Conservation (phyloP, 768 basidiomycete species). For the Russula olivacea region DNA sequence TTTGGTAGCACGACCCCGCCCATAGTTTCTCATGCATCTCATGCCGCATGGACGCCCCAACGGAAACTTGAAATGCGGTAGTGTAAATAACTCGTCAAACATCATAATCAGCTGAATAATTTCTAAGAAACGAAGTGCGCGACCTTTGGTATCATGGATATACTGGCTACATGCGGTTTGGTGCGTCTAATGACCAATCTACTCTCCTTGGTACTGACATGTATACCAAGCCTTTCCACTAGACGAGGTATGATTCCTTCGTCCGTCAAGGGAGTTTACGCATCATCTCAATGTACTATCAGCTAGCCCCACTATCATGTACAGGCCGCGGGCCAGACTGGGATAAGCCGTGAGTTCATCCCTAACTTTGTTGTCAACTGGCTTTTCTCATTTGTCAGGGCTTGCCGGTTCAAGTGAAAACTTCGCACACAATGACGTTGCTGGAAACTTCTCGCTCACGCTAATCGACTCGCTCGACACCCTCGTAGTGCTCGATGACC, state of each 20-base stretch:
- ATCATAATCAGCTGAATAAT: neutral
- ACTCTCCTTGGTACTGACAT: conserved; percentile 11
- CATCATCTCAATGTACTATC: conserved; percentile 7
- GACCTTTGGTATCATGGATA: conserved; percentile 90
- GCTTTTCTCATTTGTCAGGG: conserved; percentile 19
- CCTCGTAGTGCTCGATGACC: conserved; percentile 80
- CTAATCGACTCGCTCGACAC: conserved; percentile 82
- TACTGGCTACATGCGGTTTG: conserved; percentile 79
- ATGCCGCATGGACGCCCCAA: conserved; percentile 47
- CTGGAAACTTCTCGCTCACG: conserved; percentile 87
- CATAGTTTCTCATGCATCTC: conserved; percentile 2
- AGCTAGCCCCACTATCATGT: conserved; percentile 90
- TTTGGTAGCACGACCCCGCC: conserved; percentile 16
- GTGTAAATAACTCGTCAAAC: conserved; percentile 23
- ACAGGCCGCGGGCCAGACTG: conserved; percentile 83
- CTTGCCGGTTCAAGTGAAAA: conserved; percentile 50
- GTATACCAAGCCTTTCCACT: conserved; percentile 63
- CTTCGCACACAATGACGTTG: conserved; percentile 82
- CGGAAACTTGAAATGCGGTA: conserved; percentile 54
- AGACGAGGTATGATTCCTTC: conserved; percentile 55
- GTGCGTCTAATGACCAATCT: conserved; percentile 37
- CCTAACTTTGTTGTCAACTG: neutral
- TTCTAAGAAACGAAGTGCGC: conserved; percentile 56
- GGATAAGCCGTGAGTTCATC: conserved; percentile 60
- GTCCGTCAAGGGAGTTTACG: conserved; percentile 17